These are phyloP conservation scores for Saturnispora serradocipensis DNA, from an alignment of 805 yeast species.

Conservation along the genomic window DNA sequence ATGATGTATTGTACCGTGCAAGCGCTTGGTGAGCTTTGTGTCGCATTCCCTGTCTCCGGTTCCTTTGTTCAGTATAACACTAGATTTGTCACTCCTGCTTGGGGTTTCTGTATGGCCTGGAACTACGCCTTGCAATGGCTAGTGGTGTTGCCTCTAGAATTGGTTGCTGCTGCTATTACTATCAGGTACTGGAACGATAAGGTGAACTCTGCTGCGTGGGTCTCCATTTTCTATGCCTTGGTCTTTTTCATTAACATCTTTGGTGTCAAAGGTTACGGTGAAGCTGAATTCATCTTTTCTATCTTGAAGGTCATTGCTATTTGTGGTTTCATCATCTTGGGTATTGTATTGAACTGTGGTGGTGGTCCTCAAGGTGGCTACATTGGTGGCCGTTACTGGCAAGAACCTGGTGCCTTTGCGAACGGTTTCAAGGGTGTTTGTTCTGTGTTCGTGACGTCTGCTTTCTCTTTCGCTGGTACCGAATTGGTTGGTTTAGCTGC, in stretches of 20 bases:
- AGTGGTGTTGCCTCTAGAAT: slow-evolving; percentile 44
- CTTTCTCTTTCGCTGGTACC: slow-evolving; percentile 58
- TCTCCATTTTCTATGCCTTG: slow-evolving; percentile 43
- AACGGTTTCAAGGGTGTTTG: slow-evolving; percentile 53
- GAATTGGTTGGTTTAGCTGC: slow-evolving; percentile 60
- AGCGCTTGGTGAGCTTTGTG: slow-evolving; percentile 57
- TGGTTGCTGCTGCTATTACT: slow-evolving; percentile 47
- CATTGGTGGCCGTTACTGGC: slow-evolving; percentile 54
- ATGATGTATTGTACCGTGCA: slow-evolving; percentile 57
- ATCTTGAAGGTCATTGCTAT: slow-evolving; percentile 48
- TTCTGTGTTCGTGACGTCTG: slow-evolving; percentile 52
- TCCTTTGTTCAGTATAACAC: slow-evolving; percentile 52
- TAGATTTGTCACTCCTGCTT: slow-evolving; percentile 47
- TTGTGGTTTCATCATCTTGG: slow-evolving; percentile 47
- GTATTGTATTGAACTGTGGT: slow-evolving; percentile 49
- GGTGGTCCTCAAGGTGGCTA: slow-evolving; percentile 54
- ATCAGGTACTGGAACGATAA: slow-evolving; percentile 38
- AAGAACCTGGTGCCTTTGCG: slow-evolving; percentile 49
- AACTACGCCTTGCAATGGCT: slow-evolving; percentile 49
- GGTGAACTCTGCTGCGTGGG: slow-evolving; percentile 46
- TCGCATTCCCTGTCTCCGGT: slow-evolving; percentile 55
- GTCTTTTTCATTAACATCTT: slow-evolving; percentile 45
- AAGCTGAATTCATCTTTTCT: slow-evolving; percentile 53
- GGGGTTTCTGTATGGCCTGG: slow-evolving; percentile 58
- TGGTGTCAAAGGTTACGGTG: slow-evolving; percentile 63